A percentile compares a stretch with the other conserved stretches of the same genome.
Evolutionary conservation across 192 early-diverging fungal species (phyloP).

Genomic region (Pecoramyces ruminantium): DNA sequence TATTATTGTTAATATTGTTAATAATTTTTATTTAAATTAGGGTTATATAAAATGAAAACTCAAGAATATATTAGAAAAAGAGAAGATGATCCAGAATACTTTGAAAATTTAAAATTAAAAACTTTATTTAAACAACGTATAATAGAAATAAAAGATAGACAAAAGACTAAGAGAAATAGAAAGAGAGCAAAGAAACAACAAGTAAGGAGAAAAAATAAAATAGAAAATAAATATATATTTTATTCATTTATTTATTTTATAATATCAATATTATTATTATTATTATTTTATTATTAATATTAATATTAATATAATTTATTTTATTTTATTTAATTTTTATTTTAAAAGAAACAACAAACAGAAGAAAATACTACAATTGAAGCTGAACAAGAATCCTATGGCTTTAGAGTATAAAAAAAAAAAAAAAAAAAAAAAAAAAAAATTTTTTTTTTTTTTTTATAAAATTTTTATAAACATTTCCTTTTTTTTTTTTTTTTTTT

Average conservation of each 20-base stretch:
- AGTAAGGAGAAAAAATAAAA: too few relatives aligned
- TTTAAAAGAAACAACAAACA: neutral
- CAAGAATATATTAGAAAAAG: neutral
- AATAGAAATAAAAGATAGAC: neutral
- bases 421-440: too few relatives aligned
- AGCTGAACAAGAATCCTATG: neutral
- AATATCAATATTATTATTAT: too few relatives aligned
- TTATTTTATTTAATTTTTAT: too few relatives aligned
- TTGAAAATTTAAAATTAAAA: neutral
- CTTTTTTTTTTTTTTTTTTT: too few relatives aligned
- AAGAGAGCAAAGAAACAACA: neutral
- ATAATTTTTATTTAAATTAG: too few relatives aligned
- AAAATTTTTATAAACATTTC: too few relatives aligned
- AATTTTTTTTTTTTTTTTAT: too few relatives aligned
- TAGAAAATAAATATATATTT: too few relatives aligned
- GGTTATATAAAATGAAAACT: neutral
- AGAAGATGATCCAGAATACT: neutral
- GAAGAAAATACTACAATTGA: neutral
- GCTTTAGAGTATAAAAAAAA: neutral
- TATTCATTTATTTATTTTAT: neutral
- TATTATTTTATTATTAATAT: too few relatives aligned
- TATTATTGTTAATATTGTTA: too few relatives aligned
- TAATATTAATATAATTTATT: too few relatives aligned
- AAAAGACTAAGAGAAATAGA: neutral
- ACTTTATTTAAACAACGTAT: neutral